These are phyloP conservation scores for Trichopus zeylanicus DNA, from an alignment of 116 monocot genomes.

Conservation along the genomic window DNA sequence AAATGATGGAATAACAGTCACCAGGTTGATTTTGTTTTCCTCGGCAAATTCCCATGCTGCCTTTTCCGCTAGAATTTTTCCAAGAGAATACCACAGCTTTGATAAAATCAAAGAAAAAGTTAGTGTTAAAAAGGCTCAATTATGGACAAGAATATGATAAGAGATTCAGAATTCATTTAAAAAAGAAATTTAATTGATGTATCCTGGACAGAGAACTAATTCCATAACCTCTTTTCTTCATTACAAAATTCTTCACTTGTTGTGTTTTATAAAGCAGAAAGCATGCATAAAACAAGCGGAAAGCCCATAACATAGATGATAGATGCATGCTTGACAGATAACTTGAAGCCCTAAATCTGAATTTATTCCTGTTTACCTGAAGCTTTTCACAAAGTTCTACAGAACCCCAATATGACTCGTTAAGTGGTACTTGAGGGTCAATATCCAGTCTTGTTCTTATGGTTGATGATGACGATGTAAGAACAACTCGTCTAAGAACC, in stretches of 20 bases:
- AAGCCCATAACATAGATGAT: too few species aligned
- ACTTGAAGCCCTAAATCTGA: too few species aligned
- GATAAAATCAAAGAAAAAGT: background rate
- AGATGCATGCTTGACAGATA: too few species aligned
- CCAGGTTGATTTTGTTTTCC: slow-evolving; percentile 63
- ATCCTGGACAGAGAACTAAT: too few species aligned
- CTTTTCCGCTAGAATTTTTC: slow-evolving; percentile 60
- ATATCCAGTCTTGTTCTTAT: slow-evolving; percentile 42
- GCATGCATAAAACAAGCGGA: too few species aligned
- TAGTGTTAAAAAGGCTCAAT: too few species aligned
- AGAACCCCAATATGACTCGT: slow-evolving; percentile 74
- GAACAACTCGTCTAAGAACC: slow-evolving; percentile 45
- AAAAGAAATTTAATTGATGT: too few species aligned
- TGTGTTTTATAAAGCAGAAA: too few species aligned
- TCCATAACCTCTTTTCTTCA: too few species aligned
- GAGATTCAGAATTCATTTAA: too few species aligned
- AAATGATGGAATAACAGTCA: slow-evolving; percentile 69
- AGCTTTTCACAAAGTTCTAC: slow-evolving; percentile 46
- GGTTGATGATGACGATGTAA: slow-evolving; percentile 76
- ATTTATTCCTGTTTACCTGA: slow-evolving; percentile 24
- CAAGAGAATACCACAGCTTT: slow-evolving; percentile 70
- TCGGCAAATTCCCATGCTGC: slow-evolving; percentile 78
- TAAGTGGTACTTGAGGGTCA: slow-evolving; percentile 24
- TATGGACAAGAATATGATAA: too few species aligned
- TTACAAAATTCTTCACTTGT: too few species aligned